phyloP scores from a whole-genome alignment of 768 basidiomycete genomes.

The Rhizopogon roseolus region DNA sequence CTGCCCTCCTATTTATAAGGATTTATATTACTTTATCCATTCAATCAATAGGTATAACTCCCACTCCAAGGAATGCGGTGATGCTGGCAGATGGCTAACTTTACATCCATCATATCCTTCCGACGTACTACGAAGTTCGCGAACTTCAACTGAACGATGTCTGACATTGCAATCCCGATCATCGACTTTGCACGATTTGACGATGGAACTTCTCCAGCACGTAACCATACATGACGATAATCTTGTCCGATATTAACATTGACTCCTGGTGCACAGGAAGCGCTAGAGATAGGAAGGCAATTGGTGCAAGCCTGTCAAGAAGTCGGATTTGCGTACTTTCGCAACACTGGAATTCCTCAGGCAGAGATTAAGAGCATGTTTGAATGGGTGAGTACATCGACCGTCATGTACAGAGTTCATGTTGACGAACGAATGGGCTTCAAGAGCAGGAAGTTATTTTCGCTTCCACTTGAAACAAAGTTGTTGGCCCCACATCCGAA shows the following conservation, averaged over 20 bases:
- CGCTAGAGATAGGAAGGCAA: slow-evolving; percentile 9
- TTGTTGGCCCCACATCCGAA: slow-evolving; percentile 41
- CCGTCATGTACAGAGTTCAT: slow-evolving; percentile 1
- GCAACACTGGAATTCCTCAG: slow-evolving; percentile 37
- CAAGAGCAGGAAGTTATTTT: slow-evolving; percentile 37
- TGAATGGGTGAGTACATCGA: slow-evolving; percentile 29
- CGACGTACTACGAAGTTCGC: not conserved
- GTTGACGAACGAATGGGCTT: not conserved
- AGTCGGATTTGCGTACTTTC: slow-evolving; percentile 44
- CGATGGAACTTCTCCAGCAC: slow-evolving; percentile 9
- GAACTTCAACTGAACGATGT: not conserved
- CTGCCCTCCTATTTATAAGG: too few species aligned
- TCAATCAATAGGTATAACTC: too few species aligned
- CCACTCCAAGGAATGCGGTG: too few species aligned
- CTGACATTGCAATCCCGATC: slow-evolving; percentile 3
- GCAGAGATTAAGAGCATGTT: slow-evolving; percentile 36
- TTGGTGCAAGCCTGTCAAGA: slow-evolving; percentile 16
- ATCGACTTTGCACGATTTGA: slow-evolving; percentile 11
- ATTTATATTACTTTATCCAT: too few species aligned
- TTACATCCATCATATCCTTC: not conserved
- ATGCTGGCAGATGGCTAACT: too few species aligned
- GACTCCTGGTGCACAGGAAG: slow-evolving; percentile 6
- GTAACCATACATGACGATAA: not conserved
- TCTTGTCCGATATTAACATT: not conserved
- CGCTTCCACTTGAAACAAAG: slow-evolving; percentile 33